Base-by-base conservation (phyloP, 2,329 filamentous ascomycete genomes). In the Aureobasidium sp. region DNA sequence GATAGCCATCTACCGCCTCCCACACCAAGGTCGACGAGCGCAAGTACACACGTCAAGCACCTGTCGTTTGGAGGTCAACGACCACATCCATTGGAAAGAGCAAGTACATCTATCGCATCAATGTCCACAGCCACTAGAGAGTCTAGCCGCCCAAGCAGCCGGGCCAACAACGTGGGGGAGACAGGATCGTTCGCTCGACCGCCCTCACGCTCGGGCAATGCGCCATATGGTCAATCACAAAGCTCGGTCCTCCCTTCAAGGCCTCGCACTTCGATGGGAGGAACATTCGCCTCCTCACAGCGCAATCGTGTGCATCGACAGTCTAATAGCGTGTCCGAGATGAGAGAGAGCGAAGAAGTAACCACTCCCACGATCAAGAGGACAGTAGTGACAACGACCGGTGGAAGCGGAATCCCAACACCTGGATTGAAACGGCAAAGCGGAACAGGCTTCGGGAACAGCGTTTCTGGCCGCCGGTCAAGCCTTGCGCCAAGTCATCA, bases 191-290 rank as follows among this genome's bases (percentile, higher is more conserved):
- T 59, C 29, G 44, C 57, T 32, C 44, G 57, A n/a, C 57, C 57
- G 13, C 44, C 57, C 2, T 59, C 57, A 5, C 57, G 57, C 11
- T 59, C 54, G 15, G 25, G 27, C 25, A 57, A 32, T n/a, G 34
- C 29, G n/a, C 10, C 54, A 16, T 59, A 59, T 15, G 45, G 57
- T 16, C 57, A 82, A 66, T 81, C 81, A 21, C 50, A 59, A 29
- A 50, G 27, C 8, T 21, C 57, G 7, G 36, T 34, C n/a, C 57
- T 62, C 36, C 63, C 65, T 54, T 63, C 83, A 30, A 83, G 89
- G 59, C 87, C 89, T 21, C 81, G 88, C 54, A 90, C 87, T 54
- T 91, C 88, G 15, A 78, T 92, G 66, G 84, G 84, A 62, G 83
- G 87, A 60, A 85, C 83, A 64, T 75, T 73, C 32, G 69, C 69